These are phyloP conservation scores for Saraca asoca DNA, from an alignment of 331 rosid genomes.

Conservation along the genomic window DNA sequence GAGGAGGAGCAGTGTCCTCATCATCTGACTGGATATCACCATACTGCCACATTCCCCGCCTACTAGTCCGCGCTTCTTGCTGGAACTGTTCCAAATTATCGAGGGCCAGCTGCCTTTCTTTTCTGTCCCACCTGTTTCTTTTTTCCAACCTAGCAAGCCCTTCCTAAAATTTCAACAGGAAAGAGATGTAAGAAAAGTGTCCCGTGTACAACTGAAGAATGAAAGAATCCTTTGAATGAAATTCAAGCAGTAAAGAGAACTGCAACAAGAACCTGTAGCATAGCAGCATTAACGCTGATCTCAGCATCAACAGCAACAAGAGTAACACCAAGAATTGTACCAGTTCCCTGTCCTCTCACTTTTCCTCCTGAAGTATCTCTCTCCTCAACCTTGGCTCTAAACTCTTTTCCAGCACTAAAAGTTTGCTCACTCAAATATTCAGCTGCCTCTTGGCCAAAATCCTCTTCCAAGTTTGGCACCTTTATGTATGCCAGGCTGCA, in stretches of 20 bases:
- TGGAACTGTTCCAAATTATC: slow-evolving; percentile 78
- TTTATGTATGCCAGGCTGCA: slow-evolving; percentile 81
- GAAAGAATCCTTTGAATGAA: background rate
- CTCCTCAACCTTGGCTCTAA: slow-evolving; percentile 88
- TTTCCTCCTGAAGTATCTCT: slow-evolving; percentile 87
- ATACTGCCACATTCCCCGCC: slow-evolving; percentile 92
- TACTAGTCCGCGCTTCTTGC: slow-evolving; percentile 66
- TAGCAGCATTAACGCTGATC: slow-evolving; percentile 80
- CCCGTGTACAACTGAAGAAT: background rate
- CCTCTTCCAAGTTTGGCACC: slow-evolving; percentile 77
- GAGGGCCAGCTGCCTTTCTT: slow-evolving; percentile 67
- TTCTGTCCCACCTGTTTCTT: slow-evolving; percentile 71
- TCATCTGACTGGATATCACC: slow-evolving; percentile 92
- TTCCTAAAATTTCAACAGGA: slow-evolving; percentile 62
- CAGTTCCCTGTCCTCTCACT: slow-evolving; percentile 94
- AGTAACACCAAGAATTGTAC: slow-evolving; percentile 64
- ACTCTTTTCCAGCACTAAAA: slow-evolving; percentile 66
- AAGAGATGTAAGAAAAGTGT: slow-evolving; percentile 1
- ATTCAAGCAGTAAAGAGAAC: slow-evolving; percentile 3
- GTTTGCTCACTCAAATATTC: slow-evolving; percentile 66
- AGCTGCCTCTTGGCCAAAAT: slow-evolving; percentile 85
- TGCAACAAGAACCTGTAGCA: slow-evolving; percentile 70
- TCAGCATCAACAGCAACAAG: slow-evolving; percentile 89
- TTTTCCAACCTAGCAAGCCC: slow-evolving; percentile 87
- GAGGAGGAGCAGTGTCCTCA: slow-evolving; percentile 68